Conservation (phyloP, 371 early-diverging fungal genomes). For the Mortierella sp. region DNA sequence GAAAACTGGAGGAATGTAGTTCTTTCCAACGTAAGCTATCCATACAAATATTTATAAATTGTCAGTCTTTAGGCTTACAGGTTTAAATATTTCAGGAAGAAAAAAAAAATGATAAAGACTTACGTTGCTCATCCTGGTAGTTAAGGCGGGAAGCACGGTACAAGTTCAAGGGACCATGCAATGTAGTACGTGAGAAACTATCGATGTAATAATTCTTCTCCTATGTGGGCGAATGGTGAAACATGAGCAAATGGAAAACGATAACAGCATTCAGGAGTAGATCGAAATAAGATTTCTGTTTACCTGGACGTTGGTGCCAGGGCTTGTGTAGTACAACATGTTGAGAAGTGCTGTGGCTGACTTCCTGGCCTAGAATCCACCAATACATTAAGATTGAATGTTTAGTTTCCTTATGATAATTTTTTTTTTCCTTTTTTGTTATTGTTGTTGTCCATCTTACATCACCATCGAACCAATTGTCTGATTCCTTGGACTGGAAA, state of each 20-base stretch:
- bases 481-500: slow-evolving; percentile 5
- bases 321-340: not conserved
- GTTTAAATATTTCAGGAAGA: too few species aligned
- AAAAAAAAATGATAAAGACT: not conserved
- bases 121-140: slow-evolving; percentile 19
- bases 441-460: not conserved
- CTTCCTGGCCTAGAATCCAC: not conserved
- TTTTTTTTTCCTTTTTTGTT: not conserved
- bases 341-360: not conserved
- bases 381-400: not conserved
- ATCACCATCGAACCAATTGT: slow-evolving; percentile 21
- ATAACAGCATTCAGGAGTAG: too few species aligned
- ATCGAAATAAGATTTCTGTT: too few species aligned
- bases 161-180: slow-evolving; percentile 27
- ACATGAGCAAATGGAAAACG: too few species aligned
- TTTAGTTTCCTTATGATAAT: too few species aligned
- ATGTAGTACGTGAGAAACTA: not conserved
- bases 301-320: not conserved
- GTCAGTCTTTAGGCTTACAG: not conserved
- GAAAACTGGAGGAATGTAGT: not conserved
- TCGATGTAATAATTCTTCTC: slow-evolving; percentile 30
- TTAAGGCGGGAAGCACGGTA: slow-evolving; percentile 21
- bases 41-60: not conserved
- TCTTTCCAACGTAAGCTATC: slow-evolving; percentile 17
- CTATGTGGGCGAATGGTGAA: not conserved